Evolutionary conservation across 2,329 filamentous ascomycete species (phyloP), one percentile per base, ranked within the genome.

Genomic region (Colletotrichum magnum): DNA sequence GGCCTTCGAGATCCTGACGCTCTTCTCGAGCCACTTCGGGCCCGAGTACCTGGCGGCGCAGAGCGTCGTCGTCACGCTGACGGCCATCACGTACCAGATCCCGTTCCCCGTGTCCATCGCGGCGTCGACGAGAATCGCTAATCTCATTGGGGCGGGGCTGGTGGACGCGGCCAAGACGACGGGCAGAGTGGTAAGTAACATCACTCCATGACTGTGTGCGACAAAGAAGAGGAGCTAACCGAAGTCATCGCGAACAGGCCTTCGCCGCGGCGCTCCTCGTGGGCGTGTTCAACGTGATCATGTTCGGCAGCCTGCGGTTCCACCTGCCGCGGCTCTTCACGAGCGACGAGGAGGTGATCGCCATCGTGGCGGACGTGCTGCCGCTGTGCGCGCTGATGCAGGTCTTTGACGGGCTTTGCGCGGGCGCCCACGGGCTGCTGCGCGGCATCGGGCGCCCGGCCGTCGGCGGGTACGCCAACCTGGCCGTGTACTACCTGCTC

Each of bases 51-150:
- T 98, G 1, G 95, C 95, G 0, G 95, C 96, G 0, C 95, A 99
- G 79, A 95, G 93, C 41, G 91, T 98, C 15, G 84, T 98, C 2
- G 88, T 92, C 24, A 96, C 93, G 0, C 85, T 97, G 53, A 90
- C 92, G 0, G 89, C 91, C 10, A 89, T 97, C 26, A 94, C 93
- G 0, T 98, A 94, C 83, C 94, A 97, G 79, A 91, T 98, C 57
- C 94, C 95, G 0, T 98, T 98, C 82, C 93, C 95, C 0, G 88
- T 98, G 69, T 93, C 92, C 39, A 95, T 98, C 67, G 95, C 95
- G 3, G 90, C 92, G 0, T 95, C 92, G 13, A 98, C 95, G 0
- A 91, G 95, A 1, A 90, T 98, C 15, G 95, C 95, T 18, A 98
- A 98, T 75, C 83, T 98, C 41, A 97, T 98, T 71, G 96, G 95